Conservation (phyloP, 2,329 filamentous ascomycete genomes). For the Pseudogymnoascus sp. region DNA sequence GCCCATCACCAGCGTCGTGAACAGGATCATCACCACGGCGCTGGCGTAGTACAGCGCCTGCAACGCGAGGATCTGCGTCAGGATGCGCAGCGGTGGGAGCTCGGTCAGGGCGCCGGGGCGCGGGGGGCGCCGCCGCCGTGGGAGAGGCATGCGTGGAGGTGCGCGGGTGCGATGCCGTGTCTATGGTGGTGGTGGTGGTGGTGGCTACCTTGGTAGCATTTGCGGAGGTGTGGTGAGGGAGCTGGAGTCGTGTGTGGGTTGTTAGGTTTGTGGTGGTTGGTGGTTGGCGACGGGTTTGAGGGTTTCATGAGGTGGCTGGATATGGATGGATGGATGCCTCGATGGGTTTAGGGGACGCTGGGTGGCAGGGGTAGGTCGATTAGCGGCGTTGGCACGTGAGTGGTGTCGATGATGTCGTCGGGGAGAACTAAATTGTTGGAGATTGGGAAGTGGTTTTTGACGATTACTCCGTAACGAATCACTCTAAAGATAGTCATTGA, state of each 20-base stretch:
- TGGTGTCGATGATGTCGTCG: background rate
- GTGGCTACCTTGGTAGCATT: constrained; percentile 9
- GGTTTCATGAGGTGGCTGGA: constrained; percentile 7
- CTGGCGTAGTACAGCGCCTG: constrained; percentile 56
- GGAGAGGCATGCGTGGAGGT: constrained; percentile 35
- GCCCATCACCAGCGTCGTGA: constrained; percentile 58
- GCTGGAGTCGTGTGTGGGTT: background rate
- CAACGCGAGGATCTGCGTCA: constrained; percentile 56
- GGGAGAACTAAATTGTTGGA: background rate
- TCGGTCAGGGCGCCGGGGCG: constrained; percentile 58
- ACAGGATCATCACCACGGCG: constrained; percentile 54
- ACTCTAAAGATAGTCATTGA: background rate
- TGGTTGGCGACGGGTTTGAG: background rate
- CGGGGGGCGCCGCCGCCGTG: constrained; percentile 49
- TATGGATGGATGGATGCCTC: background rate
- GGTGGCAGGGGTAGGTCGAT: constrained; percentile 6
- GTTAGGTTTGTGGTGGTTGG: background rate
- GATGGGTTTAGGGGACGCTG: background rate
- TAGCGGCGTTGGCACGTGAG: background rate
- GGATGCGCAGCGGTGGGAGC: constrained; percentile 57
- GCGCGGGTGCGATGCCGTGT: background rate
- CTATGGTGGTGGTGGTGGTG: background rate
- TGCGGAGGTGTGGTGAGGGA: background rate
- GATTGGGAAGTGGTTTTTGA: background rate
- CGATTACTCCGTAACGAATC: background rate